Conservation (phyloP, 192 early-diverging fungal genomes). For the Chytriomyces sp. region DNA sequence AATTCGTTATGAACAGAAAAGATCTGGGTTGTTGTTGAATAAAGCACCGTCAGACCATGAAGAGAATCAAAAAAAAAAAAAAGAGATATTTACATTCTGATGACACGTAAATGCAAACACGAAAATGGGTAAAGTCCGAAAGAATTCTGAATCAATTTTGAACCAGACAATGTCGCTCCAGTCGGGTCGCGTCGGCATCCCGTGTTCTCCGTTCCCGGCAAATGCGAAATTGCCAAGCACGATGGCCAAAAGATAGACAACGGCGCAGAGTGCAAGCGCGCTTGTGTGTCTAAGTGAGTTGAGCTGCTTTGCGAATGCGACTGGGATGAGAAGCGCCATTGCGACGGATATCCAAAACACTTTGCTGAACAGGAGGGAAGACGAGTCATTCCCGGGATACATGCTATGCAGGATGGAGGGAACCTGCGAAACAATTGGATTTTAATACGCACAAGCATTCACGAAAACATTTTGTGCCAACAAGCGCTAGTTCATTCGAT, state of each 20-base stretch:
- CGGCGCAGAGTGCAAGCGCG: conserved; percentile 80
- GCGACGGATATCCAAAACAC: conserved; percentile 85
- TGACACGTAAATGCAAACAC: conserved; percentile 99
- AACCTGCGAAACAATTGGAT: conserved; percentile 31
- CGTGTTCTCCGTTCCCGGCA: background rate
- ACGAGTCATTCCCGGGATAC: conserved; percentile 32
- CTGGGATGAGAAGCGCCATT: conserved; percentile 73
- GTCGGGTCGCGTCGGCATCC: conserved; percentile 43
- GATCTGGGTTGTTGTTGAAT: conserved; percentile 60
- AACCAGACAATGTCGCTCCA: conserved; percentile 52
- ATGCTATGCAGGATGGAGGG: conserved; percentile 50
- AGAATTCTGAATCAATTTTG: conserved; percentile 67
- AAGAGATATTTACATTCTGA: conserved; percentile 78
- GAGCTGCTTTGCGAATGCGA: conserved; percentile 79
- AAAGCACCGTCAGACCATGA: background rate
- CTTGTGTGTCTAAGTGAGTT: conserved; percentile 92
- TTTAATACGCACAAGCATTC: background rate
- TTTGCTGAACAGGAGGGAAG: conserved; percentile 37
- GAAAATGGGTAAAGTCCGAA: conserved; percentile 87
- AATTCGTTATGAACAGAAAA: conserved; percentile 97
- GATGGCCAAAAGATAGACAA: conserved; percentile 84
- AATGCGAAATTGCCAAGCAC: conserved; percentile 74
- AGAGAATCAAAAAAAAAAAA: background rate
- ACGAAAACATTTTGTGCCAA: background rate
- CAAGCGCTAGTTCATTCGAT: background rate